Evolutionary conservation across 1,139 yeast genomes (phyloP), one percentile per base, ranked within the genome.

Genomic region (Suhomyces bolitotheri): DNA sequence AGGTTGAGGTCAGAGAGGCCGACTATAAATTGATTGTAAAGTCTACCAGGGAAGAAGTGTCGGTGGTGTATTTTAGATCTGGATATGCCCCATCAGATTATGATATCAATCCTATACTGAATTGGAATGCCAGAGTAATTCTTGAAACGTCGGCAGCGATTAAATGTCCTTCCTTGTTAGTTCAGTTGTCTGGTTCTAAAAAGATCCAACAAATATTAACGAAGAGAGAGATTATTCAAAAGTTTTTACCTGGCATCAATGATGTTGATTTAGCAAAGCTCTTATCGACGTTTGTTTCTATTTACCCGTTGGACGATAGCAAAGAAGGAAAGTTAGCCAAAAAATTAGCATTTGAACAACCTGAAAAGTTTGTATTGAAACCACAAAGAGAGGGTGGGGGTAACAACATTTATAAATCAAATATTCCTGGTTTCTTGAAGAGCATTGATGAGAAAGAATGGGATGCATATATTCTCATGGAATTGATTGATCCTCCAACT

Each of bases 371-470:
- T 58, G 98, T 92, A 1, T 71, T 92, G 50, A 92, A 92, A 56
- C 98, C 98, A 3, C 98, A 94, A 62, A 78, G 98, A 66, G 98
- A 92, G 67, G 98, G 98, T 24, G 83, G 84, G 15, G 98, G 98
- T 15, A 89, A 92, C 60, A 92, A 92, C 56, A 75, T 92, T 35
- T 92, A 92, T 64, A 86, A 86, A 51, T 76, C 77, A 30, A 83
- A 87, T 47, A 92, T 92, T 38, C 96, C 97, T 2, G 64, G 43
- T 0, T 90, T 87, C 54, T 66, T 92, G 49, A 58, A 72, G 13
- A 51, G 66, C 0, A 56, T 86, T 7, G 79, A 81, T n/a, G 78
- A 82, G 51, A 63, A 70, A 16, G 84, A 84, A 25, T 90, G 97
- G 97, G 82, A 80, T 20, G 96, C 89, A 0, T 94, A 89, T 58